Percentiles rank a stretch among this genome's conserved stretches.
Evolutionary conservation across 139 green algal genomes (phyloP).

Genomic region (Chlamydomonas sp.): DNA sequence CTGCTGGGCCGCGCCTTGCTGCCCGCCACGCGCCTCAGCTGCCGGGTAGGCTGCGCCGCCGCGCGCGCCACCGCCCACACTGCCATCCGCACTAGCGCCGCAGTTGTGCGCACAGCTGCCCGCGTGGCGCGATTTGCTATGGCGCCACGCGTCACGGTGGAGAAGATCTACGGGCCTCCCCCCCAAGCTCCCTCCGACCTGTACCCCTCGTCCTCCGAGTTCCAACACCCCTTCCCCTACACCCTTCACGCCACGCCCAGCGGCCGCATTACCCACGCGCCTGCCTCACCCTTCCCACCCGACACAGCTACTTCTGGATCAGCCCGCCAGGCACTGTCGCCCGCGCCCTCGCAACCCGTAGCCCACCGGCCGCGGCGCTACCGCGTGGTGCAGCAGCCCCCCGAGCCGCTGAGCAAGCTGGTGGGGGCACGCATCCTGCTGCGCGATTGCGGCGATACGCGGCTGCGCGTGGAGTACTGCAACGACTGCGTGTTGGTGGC

Average conservation of each 20-base stretch:
- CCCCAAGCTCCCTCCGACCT: too few species aligned
- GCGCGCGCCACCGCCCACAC: not conserved
- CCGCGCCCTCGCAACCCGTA: not conserved
- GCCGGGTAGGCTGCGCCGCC: not conserved
- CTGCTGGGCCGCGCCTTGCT: not conserved
- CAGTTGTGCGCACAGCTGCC: not conserved
- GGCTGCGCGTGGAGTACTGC: conserved; percentile 35
- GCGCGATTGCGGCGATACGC: not conserved
- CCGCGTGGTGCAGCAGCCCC: not conserved
- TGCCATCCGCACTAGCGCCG: not conserved
- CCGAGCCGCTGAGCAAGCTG: conserved; percentile 23
- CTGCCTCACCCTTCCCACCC: not conserved
- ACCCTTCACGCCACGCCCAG: not conserved
- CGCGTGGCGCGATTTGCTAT: not conserved
- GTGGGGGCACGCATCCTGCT: conserved; percentile 9
- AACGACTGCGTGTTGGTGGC: conserved; percentile 20
- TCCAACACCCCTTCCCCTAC: not conserved
- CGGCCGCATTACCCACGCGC: not conserved
- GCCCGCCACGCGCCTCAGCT: not conserved
- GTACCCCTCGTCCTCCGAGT: not conserved
- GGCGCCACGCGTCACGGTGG: not conserved
- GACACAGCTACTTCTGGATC: not conserved
- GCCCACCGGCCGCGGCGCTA: not conserved
- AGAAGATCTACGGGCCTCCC: not conserved
- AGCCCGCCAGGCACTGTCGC: not conserved